phyloP scores from a whole-genome alignment of 768 basidiomycete species.

The Leucocoprinus birnbaumii region DNA sequence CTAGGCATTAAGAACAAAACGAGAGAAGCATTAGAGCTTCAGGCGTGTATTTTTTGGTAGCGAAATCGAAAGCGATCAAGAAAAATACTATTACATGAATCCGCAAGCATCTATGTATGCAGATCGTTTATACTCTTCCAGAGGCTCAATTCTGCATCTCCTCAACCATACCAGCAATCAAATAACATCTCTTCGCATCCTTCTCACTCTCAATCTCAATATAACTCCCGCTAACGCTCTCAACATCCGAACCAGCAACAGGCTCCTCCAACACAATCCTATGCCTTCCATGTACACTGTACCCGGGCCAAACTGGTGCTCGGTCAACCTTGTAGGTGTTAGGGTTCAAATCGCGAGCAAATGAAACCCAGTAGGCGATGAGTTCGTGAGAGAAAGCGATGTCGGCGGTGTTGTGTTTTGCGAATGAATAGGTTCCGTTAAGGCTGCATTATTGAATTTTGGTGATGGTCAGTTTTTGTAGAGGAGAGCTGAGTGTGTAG shows the following conservation, averaged over 20 bases:
- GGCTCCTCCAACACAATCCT: slow-evolving; percentile 46
- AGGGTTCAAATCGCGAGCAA: slow-evolving; percentile 54
- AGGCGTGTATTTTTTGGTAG: too few species aligned
- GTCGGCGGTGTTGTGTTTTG: slow-evolving; percentile 40
- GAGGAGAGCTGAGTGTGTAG: neutral
- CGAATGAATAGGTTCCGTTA: slow-evolving; percentile 54
- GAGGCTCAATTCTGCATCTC: slow-evolving; percentile 33
- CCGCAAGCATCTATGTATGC: too few species aligned
- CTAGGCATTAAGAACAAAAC: too few species aligned
- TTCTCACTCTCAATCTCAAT: slow-evolving; percentile 29
- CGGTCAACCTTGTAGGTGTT: slow-evolving; percentile 50
- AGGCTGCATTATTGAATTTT: slow-evolving; percentile 22
- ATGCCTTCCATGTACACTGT: slow-evolving; percentile 22
- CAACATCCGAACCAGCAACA: slow-evolving; percentile 20
- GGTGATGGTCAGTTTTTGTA: neutral
- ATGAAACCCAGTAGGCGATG: slow-evolving; percentile 66
- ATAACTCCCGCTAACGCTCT: slow-evolving; percentile 34
- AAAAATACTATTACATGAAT: too few species aligned
- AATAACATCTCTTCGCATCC: slow-evolving; percentile 36
- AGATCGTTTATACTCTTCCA: too few species aligned
- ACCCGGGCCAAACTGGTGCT: slow-evolving; percentile 49
- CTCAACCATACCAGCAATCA: slow-evolving; percentile 29
- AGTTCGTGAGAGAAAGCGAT: slow-evolving; percentile 53
- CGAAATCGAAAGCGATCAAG: too few species aligned
- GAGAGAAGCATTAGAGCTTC: too few species aligned